A percentile compares a stretch with the other conserved stretches of the same genome.
phyloP scores from a whole-genome alignment of 106 monocot genomes.

The Acanthochlamys bracteata region DNA sequence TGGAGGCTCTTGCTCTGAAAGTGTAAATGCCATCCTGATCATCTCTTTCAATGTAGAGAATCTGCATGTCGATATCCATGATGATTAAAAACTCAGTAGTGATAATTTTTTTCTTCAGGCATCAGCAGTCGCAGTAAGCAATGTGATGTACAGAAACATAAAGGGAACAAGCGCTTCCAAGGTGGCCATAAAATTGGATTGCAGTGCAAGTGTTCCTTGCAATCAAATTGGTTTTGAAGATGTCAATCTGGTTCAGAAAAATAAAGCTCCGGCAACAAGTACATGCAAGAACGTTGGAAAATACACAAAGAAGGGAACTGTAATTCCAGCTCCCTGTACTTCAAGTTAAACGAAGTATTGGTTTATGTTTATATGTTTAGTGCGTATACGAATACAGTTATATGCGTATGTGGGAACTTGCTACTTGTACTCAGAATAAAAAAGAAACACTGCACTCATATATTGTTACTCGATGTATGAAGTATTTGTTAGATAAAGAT shows the following conservation, averaged over 20 bases:
- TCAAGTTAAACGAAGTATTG: too few relatives aligned
- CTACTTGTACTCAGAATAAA: too few relatives aligned
- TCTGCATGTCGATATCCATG: too few relatives aligned
- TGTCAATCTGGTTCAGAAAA: slow-evolving; percentile 29
- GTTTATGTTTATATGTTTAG: too few relatives aligned
- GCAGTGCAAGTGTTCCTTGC: slow-evolving; percentile 54
- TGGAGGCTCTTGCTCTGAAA: slow-evolving; percentile 29
- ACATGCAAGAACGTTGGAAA: neutral
- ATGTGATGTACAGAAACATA: slow-evolving; percentile 60
- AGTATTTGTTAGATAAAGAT: too few relatives aligned
- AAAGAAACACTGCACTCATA: too few relatives aligned
- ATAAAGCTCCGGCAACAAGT: neutral
- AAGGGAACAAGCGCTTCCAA: slow-evolving; percentile 51
- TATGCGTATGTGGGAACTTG: too few relatives aligned
- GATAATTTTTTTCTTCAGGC: slow-evolving; percentile 26
- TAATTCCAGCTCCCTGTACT: neutral
- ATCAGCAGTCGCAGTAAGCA: slow-evolving; percentile 56
- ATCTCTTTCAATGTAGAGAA: neutral
- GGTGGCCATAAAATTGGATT: slow-evolving; percentile 44
- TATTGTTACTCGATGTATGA: too few relatives aligned
- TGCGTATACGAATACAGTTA: too few relatives aligned
- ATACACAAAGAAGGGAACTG: neutral
- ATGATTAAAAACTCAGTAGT: too few relatives aligned
- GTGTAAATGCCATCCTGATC: slow-evolving; percentile 21
- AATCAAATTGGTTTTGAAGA: slow-evolving; percentile 27